phyloP scores from a whole-genome alignment of 345 rosid species.

The Citrus sinensis region DNA sequence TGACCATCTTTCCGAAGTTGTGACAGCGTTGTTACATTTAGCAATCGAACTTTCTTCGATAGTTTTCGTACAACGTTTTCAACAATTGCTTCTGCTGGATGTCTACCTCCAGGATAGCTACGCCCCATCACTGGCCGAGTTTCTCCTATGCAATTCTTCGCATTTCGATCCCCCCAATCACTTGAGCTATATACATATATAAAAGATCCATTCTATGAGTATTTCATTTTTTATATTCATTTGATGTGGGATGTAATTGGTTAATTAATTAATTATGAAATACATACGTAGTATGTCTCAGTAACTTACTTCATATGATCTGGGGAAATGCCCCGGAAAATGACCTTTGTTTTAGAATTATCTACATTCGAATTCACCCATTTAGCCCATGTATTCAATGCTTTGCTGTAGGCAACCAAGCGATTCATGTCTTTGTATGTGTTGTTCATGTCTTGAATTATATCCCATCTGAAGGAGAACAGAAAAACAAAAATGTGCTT shows the following conservation, averaged over 20 bases:
- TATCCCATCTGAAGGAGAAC: slow-evolving; percentile 33
- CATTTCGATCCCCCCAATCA: slow-evolving; percentile 28
- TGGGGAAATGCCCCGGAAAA: slow-evolving; percentile 43
- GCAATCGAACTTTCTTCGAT: slow-evolving; percentile 37
- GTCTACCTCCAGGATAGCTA: slow-evolving; percentile 24
- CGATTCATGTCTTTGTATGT: slow-evolving; percentile 35
- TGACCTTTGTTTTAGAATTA: slow-evolving; percentile 29
- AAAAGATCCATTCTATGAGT: not conserved
- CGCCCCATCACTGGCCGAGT: slow-evolving; percentile 13
- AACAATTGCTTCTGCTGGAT: slow-evolving; percentile 24
- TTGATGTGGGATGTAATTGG: not conserved
- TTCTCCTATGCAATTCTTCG: slow-evolving; percentile 32
- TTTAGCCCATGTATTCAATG: slow-evolving; percentile 41
- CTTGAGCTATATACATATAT: slow-evolving; percentile 19
- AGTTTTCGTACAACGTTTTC: slow-evolving; percentile 25
- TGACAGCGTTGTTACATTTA: slow-evolving; percentile 33
- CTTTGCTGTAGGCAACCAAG: slow-evolving; percentile 35
- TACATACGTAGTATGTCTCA: not conserved
- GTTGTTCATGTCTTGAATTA: slow-evolving; percentile 14
- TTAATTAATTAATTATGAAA: not conserved
- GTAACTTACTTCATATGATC: slow-evolving; percentile 35
- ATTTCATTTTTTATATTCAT: too few species aligned
- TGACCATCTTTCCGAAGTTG: slow-evolving; percentile 50
- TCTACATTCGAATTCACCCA: slow-evolving; percentile 31
- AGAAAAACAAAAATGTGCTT: not conserved